These are phyloP conservation scores for Alternaria brassicicola DNA, from an alignment of 2,329 filamentous ascomycete species.

Conservation along the genomic window DNA sequence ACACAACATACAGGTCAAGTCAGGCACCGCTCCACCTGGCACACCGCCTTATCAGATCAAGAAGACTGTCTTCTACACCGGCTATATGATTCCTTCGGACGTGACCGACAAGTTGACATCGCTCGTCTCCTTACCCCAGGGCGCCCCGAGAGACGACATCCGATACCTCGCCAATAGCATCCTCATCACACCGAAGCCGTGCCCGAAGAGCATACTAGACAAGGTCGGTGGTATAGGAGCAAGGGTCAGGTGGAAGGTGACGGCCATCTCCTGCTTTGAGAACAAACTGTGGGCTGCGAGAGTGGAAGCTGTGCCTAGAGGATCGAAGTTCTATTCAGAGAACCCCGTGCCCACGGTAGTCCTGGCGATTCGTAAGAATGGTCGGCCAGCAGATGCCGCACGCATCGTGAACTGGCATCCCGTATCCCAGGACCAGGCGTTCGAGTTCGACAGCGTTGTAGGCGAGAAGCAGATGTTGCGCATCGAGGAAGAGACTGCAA, in stretches of 20 bases:
- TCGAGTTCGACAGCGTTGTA: slow-evolving; percentile 81
- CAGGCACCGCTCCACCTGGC: slow-evolving; percentile 52
- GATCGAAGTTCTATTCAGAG: slow-evolving; percentile 73
- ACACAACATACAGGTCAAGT: slow-evolving; percentile 72
- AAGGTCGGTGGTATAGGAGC: slow-evolving; percentile 87
- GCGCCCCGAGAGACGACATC: slow-evolving; percentile 71
- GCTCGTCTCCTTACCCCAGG: slow-evolving; percentile 68
- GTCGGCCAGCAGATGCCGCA: slow-evolving; percentile 77
- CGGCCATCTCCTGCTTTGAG: slow-evolving; percentile 74
- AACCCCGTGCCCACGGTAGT: slow-evolving; percentile 80
- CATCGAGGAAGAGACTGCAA: slow-evolving; percentile 71
- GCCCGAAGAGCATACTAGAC: slow-evolving; percentile 72
- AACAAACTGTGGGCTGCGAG: slow-evolving; percentile 87
- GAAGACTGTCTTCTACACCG: slow-evolving; percentile 89
- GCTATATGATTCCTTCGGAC: slow-evolving; percentile 77
- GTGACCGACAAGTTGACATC: slow-evolving; percentile 75
- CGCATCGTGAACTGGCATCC: slow-evolving; percentile 86
- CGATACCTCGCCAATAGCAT: slow-evolving; percentile 88
- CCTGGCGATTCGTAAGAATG: slow-evolving; percentile 76
- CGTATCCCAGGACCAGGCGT: slow-evolving; percentile 70
- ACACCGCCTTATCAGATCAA: slow-evolving; percentile 71
- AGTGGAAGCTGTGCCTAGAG: slow-evolving; percentile 72
- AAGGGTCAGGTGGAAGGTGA: slow-evolving; percentile 84
- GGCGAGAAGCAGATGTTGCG: slow-evolving; percentile 84
- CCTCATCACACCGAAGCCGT: slow-evolving; percentile 81